phyloP scores from a whole-genome alignment of 257 asterid genomes.

The Solanum infundibuliforme region DNA sequence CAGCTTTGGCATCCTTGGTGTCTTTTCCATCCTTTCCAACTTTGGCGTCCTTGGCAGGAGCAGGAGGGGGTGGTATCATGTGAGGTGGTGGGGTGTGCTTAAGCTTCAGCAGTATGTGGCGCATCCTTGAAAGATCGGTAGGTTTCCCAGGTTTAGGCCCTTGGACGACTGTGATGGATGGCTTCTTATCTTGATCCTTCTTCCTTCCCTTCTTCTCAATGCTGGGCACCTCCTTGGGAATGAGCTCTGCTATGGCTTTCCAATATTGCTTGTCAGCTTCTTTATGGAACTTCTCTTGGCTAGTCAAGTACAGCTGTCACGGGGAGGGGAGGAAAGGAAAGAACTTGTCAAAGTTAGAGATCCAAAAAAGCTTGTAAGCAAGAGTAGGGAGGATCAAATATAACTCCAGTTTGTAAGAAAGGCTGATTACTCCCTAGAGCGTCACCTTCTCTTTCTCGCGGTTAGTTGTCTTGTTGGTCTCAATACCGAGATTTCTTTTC shows the following conservation, averaged over 20 bases:
- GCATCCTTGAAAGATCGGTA: constrained; percentile 95
- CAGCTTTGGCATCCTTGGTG: constrained; percentile 30
- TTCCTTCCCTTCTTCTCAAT: constrained; percentile 82
- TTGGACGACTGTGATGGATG: constrained; percentile 70
- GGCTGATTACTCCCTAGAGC: not conserved
- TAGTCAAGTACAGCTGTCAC: constrained; percentile 40
- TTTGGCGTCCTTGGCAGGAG: constrained; percentile 53
- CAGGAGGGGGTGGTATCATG: constrained; percentile 89
- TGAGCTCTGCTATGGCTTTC: constrained; percentile 90
- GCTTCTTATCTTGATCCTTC: constrained; percentile 92
- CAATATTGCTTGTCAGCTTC: constrained; percentile 93
- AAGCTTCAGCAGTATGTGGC: constrained; percentile 80
- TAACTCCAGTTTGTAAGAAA: not conserved
- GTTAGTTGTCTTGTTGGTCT: constrained; percentile 61
- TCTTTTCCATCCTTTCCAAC: constrained; percentile 26
- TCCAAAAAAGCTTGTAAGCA: not conserved
- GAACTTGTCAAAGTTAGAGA: not conserved
- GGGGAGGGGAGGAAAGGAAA: not conserved
- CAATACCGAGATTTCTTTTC: constrained; percentile 61
- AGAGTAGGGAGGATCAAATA: not conserved
- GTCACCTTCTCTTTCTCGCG: constrained; percentile 76
- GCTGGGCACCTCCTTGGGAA: constrained; percentile 80
- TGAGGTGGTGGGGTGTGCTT: constrained; percentile 93
- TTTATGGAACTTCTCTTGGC: constrained; percentile 83
- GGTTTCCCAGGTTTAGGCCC: constrained; percentile 99